Base-by-base conservation (phyloP, 169 alveolate genomes). In the Plasmodium adleri region DNA sequence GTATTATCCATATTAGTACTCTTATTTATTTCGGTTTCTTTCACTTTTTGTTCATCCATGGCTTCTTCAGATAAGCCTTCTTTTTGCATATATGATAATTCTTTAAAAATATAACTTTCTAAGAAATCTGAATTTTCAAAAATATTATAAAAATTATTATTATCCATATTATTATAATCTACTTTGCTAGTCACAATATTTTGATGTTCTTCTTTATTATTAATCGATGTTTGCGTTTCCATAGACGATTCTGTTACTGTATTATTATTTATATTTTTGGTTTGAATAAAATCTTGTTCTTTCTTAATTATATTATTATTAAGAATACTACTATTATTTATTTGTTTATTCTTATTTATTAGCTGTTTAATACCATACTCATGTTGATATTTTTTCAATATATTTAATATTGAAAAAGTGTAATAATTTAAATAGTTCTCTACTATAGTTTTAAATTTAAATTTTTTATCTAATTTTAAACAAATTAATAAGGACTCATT, bases 361-460 rank as follows among this genome's bases (percentile, higher is more conserved):
- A 80, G 67, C 50, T 49, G 67, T 45, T 49, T 80, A 12, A 80
- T 28, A 56, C 83, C 90, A 80, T 80, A 80, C 32, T 80, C 90
- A 56, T 80, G 26, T 12, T 80, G 73, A 32, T 67, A 85, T 45
- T 85, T 60, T 45, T 85, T 70, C 10, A 85, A 45, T 43, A 85
- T 72, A 52, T 85, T 47, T 66, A 85, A 71, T 58, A 85, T 85
- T 17, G 86, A 56, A 63, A 85, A 85, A 22, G 87, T 85, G 12
- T 85, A 71, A 59, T n/a, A 39, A 85, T 85, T 85, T 85, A 85
- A 64, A 85, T 85, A 85, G 39, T 47, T 85, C 52, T 85, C 92
- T n/a, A 85, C 72, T 22, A 85, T 72, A 13, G 70, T 85, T 60
- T 85, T 71, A 60, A 85, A 85, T 56, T 85, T 85, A 85, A 59